Evolutionary conservation across 345 rosid genomes (phyloP).

Genomic region (Rhodomyrtus tomentosa): DNA sequence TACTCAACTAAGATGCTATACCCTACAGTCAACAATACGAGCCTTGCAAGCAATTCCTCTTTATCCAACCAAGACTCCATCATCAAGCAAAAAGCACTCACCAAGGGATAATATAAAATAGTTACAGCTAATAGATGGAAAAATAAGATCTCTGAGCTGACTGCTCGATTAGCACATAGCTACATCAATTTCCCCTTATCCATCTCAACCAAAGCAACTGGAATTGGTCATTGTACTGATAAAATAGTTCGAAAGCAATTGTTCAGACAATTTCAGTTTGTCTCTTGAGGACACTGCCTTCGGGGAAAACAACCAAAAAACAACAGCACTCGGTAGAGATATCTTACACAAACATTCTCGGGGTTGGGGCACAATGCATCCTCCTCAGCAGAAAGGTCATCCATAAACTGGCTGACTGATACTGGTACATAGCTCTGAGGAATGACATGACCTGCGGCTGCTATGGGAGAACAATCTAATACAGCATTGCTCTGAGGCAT

Average conservation of each 20-base stretch:
- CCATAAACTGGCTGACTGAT: constrained; percentile 98
- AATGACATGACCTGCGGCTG: constrained; percentile 93
- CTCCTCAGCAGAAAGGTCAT: constrained; percentile 95
- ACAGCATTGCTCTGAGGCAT: constrained; percentile 95
- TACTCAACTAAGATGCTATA: neutral
- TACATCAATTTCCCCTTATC: neutral
- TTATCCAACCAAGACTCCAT: neutral
- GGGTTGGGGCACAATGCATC: constrained; percentile 43
- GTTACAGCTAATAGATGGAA: neutral
- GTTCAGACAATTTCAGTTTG: neutral
- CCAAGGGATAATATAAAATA: neutral
- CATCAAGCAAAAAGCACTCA: neutral
- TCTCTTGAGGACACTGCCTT: neutral
- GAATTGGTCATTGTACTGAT: neutral
- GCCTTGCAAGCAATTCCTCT: neutral
- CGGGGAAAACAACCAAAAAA: neutral
- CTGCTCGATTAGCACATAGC: neutral
- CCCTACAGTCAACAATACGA: neutral
- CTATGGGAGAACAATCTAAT: constrained; percentile 91
- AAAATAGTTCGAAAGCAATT: neutral
- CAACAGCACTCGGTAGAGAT: neutral
- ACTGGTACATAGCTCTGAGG: constrained; percentile 87
- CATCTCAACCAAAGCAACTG: neutral
- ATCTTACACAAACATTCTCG: constrained; percentile 64
- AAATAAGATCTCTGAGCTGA: neutral